Base-by-base conservation (phyloP, 1,284 basidiomycete species). In the Ceratobasidium sp. region DNA sequence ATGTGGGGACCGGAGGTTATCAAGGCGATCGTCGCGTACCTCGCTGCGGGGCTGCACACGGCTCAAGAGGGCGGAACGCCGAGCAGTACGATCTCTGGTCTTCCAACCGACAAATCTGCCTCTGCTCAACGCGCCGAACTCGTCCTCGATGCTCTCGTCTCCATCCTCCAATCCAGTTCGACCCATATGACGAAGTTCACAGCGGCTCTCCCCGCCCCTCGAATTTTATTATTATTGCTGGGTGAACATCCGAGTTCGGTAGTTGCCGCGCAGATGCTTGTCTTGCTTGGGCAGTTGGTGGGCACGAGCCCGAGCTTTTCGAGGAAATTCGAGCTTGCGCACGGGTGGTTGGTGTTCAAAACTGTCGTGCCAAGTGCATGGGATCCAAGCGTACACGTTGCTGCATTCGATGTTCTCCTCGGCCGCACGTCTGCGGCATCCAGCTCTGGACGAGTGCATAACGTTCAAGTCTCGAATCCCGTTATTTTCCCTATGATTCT, bases 21-120 rank as follows among this genome's bases (percentile, higher is more conserved):
- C 79, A 96, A 96, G 79, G 93, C 94, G 0, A 83, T 96, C 0
- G 90, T 96, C 3, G 92, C 94, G 0, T 98, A 94, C 80, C 83
- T 97, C 11, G 93, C 94, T 17, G 92, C 93, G 0, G 92, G 93
- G 79, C 82, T 96, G n/a, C 90, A 92, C 78, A 89, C 89, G 1
- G 48, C 54, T 80, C 86, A 93, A 92, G 76, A 75, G 88, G 79
- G 14, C 1, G 62, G 62, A 19, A 64, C 59, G 0, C 56, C 63
- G n/a, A 41, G 76, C 6, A 60, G 57, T n/a, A 75, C 76, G 1
- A 48, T 56, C 17, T 45, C 67, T 15, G 73, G 62, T 14, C 17
- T 45, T 22, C 48, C 73, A 15, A 24, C 67, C 50, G 51, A 77
- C 73, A 75, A 74, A 73, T 54, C 72, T 54, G 53, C 85, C 64